Conservation (phyloP, 1,284 basidiomycete species). For the Boletus chippewaensis region DNA sequence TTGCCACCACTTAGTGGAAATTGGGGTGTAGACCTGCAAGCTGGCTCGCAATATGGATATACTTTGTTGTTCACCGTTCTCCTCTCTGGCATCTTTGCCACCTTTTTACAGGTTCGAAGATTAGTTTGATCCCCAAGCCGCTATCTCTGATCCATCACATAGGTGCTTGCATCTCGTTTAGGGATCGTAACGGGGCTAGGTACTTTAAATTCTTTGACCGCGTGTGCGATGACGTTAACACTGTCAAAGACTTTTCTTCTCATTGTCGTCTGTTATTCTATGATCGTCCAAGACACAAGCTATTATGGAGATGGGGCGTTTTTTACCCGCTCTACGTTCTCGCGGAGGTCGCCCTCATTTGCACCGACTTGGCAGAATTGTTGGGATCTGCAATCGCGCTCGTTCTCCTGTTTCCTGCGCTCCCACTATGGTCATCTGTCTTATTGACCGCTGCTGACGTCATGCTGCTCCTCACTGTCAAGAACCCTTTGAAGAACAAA, state of each 20-base stretch:
- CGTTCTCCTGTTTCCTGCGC: conserved; percentile 60
- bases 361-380: conserved; percentile 54
- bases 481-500: conserved; percentile 38
- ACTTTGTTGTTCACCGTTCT: conserved; percentile 70
- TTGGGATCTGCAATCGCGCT: conserved; percentile 73
- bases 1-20: conserved; percentile 39
- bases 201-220: conserved; percentile 15
- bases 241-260: conserved; percentile 41
- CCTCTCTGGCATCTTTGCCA: conserved; percentile 60
- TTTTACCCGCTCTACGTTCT: conserved; percentile 50
- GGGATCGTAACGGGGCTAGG: conserved; percentile 48
- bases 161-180: conserved; percentile 43
- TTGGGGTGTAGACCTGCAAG: conserved; percentile 53
- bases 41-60: conserved; percentile 63
- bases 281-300: conserved; percentile 42
- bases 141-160: conserved; percentile 8
- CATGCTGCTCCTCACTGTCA: conserved; percentile 50
- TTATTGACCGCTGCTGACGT: conserved; percentile 69
- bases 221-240: background rate
- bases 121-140: background rate
- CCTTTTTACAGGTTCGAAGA: conserved; percentile 45
- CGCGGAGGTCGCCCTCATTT: conserved; percentile 65
- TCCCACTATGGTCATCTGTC: conserved; percentile 65
- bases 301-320: conserved; percentile 44
- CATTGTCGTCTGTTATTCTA: conserved; percentile 56